A percentile compares a stretch with the other conserved stretches of the same genome.
phyloP scores from a whole-genome alignment of 2,329 filamentous ascomycete genomes.

The Calonectria ilicicola region DNA sequence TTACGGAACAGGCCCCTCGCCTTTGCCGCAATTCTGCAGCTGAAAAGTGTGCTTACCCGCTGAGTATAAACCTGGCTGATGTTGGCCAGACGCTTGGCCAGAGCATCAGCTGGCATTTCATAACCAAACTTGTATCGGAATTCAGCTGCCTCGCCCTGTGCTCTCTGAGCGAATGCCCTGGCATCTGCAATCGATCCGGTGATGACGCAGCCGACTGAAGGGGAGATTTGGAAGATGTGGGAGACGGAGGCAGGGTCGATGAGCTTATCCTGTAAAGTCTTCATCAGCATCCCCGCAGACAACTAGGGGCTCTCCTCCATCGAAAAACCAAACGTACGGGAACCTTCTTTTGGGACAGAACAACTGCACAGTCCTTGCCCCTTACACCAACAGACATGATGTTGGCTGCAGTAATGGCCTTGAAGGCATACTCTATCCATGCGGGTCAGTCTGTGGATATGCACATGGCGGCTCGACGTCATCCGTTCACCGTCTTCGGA shows the following conservation, averaged over 20 bases:
- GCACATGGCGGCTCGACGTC: constrained; percentile 5
- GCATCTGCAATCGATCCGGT: constrained; percentile 99
- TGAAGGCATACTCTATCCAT: constrained; percentile 96
- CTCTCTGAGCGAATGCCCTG: constrained; percentile 90
- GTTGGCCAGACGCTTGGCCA: constrained; percentile 97
- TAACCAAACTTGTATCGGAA: constrained; percentile 99
- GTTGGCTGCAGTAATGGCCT: constrained; percentile 98
- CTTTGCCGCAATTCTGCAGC: constrained; percentile 8
- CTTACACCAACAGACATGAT: constrained; percentile 97
- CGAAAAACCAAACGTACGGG: constrained; percentile 73
- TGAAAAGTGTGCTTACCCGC: constrained; percentile 69
- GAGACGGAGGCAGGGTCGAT: constrained; percentile 98
- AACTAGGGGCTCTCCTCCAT: background rate
- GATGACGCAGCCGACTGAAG: constrained; percentile 97
- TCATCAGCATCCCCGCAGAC: constrained; percentile 34
- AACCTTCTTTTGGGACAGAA: constrained; percentile 99
- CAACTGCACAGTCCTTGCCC: constrained; percentile 96
- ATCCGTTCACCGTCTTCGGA: constrained; percentile 29
- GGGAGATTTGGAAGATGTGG: constrained; percentile 96
- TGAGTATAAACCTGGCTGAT: constrained; percentile 99
- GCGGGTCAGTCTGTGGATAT: constrained; percentile 37
- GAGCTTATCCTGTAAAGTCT: constrained; percentile 84
- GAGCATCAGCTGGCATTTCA: constrained; percentile 98
- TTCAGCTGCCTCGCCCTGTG: constrained; percentile 94
- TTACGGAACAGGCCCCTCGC: constrained; percentile 34